Base-by-base conservation (phyloP, 306 rosid genomes). In the Acmispon strigosus region DNA sequence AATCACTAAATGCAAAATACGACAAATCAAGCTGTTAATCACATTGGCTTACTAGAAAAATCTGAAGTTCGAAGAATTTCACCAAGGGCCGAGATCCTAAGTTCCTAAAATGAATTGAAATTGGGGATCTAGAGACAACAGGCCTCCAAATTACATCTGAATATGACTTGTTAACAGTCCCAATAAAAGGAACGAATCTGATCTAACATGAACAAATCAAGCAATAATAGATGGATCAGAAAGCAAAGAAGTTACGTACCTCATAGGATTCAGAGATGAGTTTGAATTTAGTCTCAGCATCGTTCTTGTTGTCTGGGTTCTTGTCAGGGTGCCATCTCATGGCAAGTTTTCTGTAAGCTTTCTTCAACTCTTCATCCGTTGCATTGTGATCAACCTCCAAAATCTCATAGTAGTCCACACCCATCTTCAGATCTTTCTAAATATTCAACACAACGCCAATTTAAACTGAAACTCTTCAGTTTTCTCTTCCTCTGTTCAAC, bases 291-390 rank as follows among this genome's bases (percentile, higher is more conserved):
- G 80, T 39, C 81, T 92, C 97, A 4, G 97, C 96, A 6, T 89
- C 94, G 65, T 83, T 92, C 74, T 87, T 89, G 22, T 89, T 86
- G 80, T 57, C 76, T 19, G 90, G 96, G 37, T 92, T 92, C 82
- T 91, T 91, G 57, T 91, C 97, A 69, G 97, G 96, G 77, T 92
- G 97, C 97, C 97, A 92, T 78, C 87, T 92, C 97, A 92, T 92
- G 29, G 92, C 97, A 69, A 92, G 91, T 62, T 84, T 92, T 78
- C 86, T 83, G 69, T 89, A 92, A 3, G 77, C 89, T 66, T 81
- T 92, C 87, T 92, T 92, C 85, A 92, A 77, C 10, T 92, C 97
- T 15, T 92, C 97, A 15, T 87, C 97, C 0, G 69, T 76, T n/a
- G 87, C 95, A 70, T 29, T 86, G 82, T 69, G 86, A 10, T 92